phyloP scores from a whole-genome alignment of 2,329 filamentous ascomycete genomes.

The Aspergillus uvarum region DNA sequence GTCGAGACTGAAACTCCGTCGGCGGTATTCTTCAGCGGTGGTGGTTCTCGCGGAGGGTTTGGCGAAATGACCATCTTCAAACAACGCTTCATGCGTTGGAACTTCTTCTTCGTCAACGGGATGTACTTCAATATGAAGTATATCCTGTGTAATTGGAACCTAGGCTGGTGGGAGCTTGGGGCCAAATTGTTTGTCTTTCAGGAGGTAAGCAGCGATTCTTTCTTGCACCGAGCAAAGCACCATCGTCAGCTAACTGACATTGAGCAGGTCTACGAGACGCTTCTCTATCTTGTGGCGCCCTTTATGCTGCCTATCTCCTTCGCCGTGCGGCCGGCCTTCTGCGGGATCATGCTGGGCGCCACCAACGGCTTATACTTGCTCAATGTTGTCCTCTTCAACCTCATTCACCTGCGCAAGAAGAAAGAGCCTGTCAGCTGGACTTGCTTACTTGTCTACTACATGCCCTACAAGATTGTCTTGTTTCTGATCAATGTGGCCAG shows the following conservation, averaged over 20 bases:
- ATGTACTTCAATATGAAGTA: conserved; percentile 52
- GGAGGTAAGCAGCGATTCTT: conserved; percentile 31
- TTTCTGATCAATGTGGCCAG: conserved; percentile 47
- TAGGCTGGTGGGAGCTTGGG: conserved; percentile 52
- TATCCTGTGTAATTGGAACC: conserved; percentile 49
- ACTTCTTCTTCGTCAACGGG: conserved; percentile 54
- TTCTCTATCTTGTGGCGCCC: conserved; percentile 48
- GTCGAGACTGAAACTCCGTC: conserved; percentile 53
- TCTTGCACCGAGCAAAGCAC: not conserved
- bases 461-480: conserved; percentile 47
- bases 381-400: conserved; percentile 51
- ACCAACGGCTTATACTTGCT: conserved; percentile 47
- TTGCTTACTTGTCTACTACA: conserved; percentile 45
- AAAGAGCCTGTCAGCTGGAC: conserved; percentile 44
- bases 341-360: conserved; percentile 37
- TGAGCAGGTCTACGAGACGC: conserved; percentile 45
- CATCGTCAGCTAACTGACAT: conserved; percentile 15
- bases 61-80: conserved; percentile 56
- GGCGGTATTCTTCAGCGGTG: conserved; percentile 42
- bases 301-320: conserved; percentile 50
- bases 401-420: conserved; percentile 48
- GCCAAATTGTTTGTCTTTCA: conserved; percentile 53
- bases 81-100: conserved; percentile 53
- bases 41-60: conserved; percentile 46
- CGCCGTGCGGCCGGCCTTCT: conserved; percentile 44